Percentiles rank a stretch among this genome's conserved stretches.
Conservation (phyloP, 768 basidiomycete genomes). For the Lepiota venenata region DNA sequence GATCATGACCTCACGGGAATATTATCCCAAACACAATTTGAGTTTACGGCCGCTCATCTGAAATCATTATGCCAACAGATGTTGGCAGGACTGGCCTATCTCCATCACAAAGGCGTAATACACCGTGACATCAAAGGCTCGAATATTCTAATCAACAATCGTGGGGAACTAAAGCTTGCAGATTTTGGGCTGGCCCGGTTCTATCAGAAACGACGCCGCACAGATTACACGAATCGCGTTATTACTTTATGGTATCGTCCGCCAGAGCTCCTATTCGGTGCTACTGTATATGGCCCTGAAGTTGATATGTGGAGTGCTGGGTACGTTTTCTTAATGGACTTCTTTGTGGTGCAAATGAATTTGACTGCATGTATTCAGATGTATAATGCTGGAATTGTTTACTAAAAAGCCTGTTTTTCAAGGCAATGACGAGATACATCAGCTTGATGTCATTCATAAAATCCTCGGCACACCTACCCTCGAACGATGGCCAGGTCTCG, state of each 20-base stretch:
- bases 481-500: constrained; percentile 79
- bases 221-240: constrained; percentile 98
- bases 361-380: constrained; percentile 44
- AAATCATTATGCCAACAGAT: constrained; percentile 97
- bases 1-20: constrained; percentile 97
- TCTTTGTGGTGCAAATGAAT: neutral
- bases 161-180: constrained; percentile 90
- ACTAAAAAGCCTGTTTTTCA: constrained; percentile 97
- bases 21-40: constrained; percentile 85
- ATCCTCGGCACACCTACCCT: constrained; percentile 86
- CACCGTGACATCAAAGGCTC: constrained; percentile 99
- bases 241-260: constrained; percentile 99
- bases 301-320: constrained; percentile 99
- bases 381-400: constrained; percentile 98
- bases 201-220: constrained; percentile 85
- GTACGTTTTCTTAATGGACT: constrained; percentile 38
- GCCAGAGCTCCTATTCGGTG: constrained; percentile 91
- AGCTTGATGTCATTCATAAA: constrained; percentile 90
- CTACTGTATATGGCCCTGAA: constrained; percentile 94
- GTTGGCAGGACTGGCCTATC: constrained; percentile 90
- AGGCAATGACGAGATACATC: constrained; percentile 96
- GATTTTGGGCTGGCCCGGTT: constrained; percentile 98
- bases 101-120: constrained; percentile 94
- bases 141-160: constrained; percentile 91
- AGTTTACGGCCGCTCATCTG: constrained; percentile 81